phyloP scores from a whole-genome alignment of 805 yeast species.

The Ogataea naganishii region DNA sequence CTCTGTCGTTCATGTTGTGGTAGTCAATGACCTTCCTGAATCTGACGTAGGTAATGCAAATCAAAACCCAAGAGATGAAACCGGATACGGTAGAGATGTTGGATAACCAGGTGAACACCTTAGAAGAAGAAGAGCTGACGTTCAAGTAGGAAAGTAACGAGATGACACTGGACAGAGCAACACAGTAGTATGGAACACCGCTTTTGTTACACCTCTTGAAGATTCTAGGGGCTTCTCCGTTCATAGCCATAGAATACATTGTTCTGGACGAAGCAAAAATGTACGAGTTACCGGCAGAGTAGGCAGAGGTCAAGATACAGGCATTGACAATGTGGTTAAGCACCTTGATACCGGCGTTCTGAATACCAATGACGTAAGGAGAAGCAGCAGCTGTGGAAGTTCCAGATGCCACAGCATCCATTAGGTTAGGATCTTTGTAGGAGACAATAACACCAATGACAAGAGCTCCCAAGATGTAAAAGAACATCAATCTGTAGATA shows the following conservation, averaged over 20 bases:
- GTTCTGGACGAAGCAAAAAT: constrained; percentile 69
- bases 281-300: constrained; percentile 69
- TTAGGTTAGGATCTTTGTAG: constrained; percentile 29
- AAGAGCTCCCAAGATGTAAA: constrained; percentile 24
- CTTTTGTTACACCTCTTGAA: constrained; percentile 50
- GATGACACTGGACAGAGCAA: constrained; percentile 39
- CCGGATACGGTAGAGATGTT: constrained; percentile 63
- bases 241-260: constrained; percentile 61
- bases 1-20: constrained; percentile 43
- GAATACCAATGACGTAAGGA: constrained; percentile 81
- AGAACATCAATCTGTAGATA: constrained; percentile 22
- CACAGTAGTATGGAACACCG: constrained; percentile 62
- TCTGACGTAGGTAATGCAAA: constrained; percentile 45
- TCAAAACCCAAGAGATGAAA: constrained; percentile 54
- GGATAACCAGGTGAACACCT: constrained; percentile 59
- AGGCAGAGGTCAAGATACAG: constrained; percentile 43
- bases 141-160: constrained; percentile 60
- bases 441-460: constrained; percentile 43
- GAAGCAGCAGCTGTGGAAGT: constrained; percentile 63
- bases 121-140: constrained; percentile 45
- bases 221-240: constrained; percentile 66
- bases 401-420: constrained; percentile 39
- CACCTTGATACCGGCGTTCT: constrained; percentile 54
- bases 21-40: constrained; percentile 55
- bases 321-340: constrained; percentile 76